Base-by-base conservation (phyloP, 2,329 filamentous ascomycete genomes). In the Pseudocercospora eumusae region DNA sequence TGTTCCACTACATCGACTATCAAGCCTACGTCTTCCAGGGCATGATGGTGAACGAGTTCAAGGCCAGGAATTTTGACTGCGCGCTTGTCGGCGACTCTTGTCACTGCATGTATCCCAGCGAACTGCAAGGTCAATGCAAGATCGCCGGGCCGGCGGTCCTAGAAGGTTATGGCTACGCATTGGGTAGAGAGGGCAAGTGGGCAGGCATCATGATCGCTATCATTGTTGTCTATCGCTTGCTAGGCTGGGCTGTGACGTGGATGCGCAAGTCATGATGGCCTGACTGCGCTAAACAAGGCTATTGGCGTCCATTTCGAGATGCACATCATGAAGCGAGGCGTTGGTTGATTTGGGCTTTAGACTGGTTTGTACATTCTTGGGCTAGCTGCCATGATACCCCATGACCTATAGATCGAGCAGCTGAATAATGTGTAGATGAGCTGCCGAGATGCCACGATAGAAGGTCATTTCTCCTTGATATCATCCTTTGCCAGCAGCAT, bases 41-140 rank as follows among this genome's bases (percentile, higher is more conserved):
- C 13, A 95, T 96, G 91, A 95, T 96, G 90, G 87, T 93, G 57
- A 96, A 95, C 71, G 90, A 96, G 77, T 95, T 96, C 74, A 79
- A 79, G 0, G 67, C 82, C 13, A 80, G 89, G 7, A 81, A 77
- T 2, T 96, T 90, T 72, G 71, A 75, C 4, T 93, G 90, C 57
- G 63, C 61, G 25, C 23, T 21, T 5, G 20, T 52, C 13, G 60
- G 55, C 11, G 63, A 63, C 7, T 76, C 75, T 0, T 91, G 86
- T 67, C 81, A 82, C 42, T 95, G 90, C 77, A 89, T 90, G 85
- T 93, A 87, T 72, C 75, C 80, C 27, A 88, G 83, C 9, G 80
- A 82, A 62, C 72, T 91, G 60, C 82, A 83, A 52, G 71, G 78
- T 28, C 74, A 88, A 72, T 91, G 91, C 70, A 77, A 84, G 75